phyloP scores from a whole-genome alignment of 2,329 filamentous ascomycete species.

The Volutella citrinella region DNA sequence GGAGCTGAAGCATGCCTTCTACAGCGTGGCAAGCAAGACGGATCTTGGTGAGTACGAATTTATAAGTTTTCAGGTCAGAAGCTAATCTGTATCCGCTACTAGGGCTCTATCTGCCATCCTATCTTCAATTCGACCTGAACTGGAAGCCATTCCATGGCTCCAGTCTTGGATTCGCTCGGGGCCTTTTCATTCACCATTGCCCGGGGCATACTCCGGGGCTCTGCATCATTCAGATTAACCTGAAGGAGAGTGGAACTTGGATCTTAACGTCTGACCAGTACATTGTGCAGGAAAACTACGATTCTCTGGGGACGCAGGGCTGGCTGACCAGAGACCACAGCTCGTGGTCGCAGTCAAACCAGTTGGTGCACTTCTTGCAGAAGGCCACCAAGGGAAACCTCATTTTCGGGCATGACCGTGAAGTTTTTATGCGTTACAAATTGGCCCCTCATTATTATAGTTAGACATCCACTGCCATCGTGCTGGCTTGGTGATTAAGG shows the following conservation, averaged over 20 bases:
- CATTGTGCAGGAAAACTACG: background rate
- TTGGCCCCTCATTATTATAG: background rate
- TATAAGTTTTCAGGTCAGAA: too few species aligned
- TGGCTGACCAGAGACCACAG: background rate
- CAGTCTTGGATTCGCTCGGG: background rate
- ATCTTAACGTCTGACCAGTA: background rate
- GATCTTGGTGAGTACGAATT: background rate
- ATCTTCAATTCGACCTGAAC: background rate
- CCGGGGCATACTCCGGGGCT: background rate
- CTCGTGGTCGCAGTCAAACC: background rate
- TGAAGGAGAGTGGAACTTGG: background rate
- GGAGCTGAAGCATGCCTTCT: background rate
- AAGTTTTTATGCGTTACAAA: background rate
- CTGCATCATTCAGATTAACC: background rate
- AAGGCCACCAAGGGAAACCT: background rate
- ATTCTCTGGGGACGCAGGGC: background rate
- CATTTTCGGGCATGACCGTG: background rate
- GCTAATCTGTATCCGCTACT: too few species aligned
- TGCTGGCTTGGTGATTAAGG: too few species aligned
- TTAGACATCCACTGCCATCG: too few species aligned
- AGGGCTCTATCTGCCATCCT: background rate
- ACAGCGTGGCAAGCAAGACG: background rate
- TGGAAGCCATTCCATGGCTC: background rate
- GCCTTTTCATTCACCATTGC: background rate
- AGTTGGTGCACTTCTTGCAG: background rate